Evolutionary conservation across 768 basidiomycete genomes (phyloP).

Genomic region (Pleurotus sapidus): DNA sequence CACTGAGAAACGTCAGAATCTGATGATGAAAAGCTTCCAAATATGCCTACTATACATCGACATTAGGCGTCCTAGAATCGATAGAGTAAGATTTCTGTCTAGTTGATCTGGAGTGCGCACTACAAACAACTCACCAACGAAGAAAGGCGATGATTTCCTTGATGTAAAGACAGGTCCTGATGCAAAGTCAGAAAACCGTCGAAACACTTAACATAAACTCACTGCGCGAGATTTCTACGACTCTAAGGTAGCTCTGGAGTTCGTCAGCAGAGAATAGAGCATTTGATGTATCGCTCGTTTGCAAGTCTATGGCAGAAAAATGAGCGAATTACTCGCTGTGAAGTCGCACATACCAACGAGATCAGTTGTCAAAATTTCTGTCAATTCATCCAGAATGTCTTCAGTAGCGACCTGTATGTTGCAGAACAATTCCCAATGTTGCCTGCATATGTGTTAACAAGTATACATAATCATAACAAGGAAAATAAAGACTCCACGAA

Average conservation of each 20-base stretch:
- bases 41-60: background rate
- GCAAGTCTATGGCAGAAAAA: background rate
- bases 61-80: slow-evolving; percentile 8
- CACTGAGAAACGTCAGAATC: slow-evolving; percentile 18
- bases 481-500: slow-evolving; percentile 7
- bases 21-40: background rate
- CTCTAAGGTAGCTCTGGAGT: background rate
- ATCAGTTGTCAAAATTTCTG: background rate
- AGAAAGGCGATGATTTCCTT: background rate
- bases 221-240: background rate
- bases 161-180: background rate
- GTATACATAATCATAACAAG: background rate
- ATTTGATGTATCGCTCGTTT: background rate
- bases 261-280: background rate
- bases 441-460: background rate
- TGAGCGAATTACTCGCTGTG: background rate
- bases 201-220: background rate
- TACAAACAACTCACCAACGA: slow-evolving; percentile 7
- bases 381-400: background rate
- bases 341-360: background rate
- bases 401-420: background rate
- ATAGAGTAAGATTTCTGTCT: background rate
- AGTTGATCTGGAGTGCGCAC: slow-evolving; percentile 3
- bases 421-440: background rate
- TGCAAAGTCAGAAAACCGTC: background rate